These are phyloP conservation scores for Hymenoscyphus fraxineus DNA, from an alignment of 2,329 filamentous ascomycete species.

Conservation along the genomic window DNA sequence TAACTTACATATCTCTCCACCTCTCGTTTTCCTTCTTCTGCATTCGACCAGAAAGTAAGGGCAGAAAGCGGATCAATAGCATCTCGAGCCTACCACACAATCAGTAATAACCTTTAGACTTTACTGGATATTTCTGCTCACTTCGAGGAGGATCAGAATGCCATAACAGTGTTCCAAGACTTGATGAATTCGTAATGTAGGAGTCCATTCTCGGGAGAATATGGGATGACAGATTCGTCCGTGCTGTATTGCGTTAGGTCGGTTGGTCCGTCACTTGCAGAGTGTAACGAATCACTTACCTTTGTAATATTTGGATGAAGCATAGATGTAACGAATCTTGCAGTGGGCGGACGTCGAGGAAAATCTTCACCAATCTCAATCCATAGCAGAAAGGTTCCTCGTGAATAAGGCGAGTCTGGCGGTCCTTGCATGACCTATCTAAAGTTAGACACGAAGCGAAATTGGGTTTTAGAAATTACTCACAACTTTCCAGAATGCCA, in stretches of 20 bases:
- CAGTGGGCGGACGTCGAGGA: conserved; percentile 20
- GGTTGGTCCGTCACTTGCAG: background rate
- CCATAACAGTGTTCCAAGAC: conserved; percentile 27
- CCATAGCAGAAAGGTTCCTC: conserved; percentile 24
- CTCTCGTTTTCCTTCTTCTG: conserved; percentile 20
- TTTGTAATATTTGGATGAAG: conserved; percentile 30
- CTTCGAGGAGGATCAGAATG: conserved; percentile 25
- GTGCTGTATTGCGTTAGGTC: conserved; percentile 14
- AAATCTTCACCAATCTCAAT: conserved; percentile 23
- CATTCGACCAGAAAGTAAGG: conserved; percentile 24
- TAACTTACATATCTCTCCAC: conserved; percentile 24
- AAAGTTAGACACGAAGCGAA: background rate
- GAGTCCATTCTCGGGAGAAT: conserved; percentile 26
- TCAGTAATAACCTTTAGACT: background rate
- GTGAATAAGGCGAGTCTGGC: conserved; percentile 57
- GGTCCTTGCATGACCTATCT: conserved; percentile 54
- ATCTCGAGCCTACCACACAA: conserved; percentile 8
- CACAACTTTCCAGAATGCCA: conserved; percentile 50
- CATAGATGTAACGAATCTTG: conserved; percentile 26
- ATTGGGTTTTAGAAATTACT: background rate
- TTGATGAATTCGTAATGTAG: conserved; percentile 20
- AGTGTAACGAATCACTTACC: conserved; percentile 11
- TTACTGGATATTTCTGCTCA: conserved; percentile 2
- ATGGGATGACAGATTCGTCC: conserved; percentile 28
- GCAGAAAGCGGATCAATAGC: conserved; percentile 25